Conservation (phyloP, 2,329 filamentous ascomycete species). For the Xylaria sp. region DNA sequence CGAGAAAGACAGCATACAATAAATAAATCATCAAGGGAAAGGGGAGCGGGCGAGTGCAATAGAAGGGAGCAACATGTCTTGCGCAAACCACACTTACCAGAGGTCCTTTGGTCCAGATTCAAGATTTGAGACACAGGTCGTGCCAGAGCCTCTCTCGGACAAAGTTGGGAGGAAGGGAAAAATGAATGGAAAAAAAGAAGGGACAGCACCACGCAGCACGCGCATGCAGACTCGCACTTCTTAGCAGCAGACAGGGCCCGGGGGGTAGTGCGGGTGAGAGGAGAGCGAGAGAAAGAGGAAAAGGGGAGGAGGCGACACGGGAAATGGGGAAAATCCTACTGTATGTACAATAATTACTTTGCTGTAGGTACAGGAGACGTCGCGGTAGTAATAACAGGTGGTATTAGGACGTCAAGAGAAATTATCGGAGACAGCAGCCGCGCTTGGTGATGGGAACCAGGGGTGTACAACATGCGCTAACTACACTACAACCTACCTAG, state of each 20-base stretch:
- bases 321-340: constrained; percentile 45
- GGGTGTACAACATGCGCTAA: constrained; percentile 37
- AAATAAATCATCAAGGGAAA: constrained; percentile 1
- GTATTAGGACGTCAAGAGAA: constrained; percentile 49
- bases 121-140: constrained; percentile 39
- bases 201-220: constrained; percentile 46
- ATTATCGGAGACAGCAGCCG: constrained; percentile 48
- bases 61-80: constrained; percentile 33
- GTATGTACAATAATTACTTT: constrained; percentile 36
- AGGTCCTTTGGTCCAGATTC: constrained; percentile 40
- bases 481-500: constrained; percentile 9
- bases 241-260: constrained; percentile 39
- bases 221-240: constrained; percentile 41
- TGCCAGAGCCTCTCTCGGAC: constrained; percentile 40
- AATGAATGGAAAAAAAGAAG: constrained; percentile 45
- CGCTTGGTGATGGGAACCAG: constrained; percentile 39
- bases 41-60: constrained; percentile 3
- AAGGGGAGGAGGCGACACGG: constrained; percentile 47
- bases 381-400: constrained; percentile 42
- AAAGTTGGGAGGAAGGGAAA: constrained; percentile 34
- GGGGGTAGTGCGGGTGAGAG: constrained; percentile 41
- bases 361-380: constrained; percentile 39
- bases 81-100: constrained; percentile 37
- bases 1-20: constrained; percentile 11
- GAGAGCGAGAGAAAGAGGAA: constrained; percentile 37